Conservation (phyloP, 495 filamentous ascomycete species). For the Hypoxylon cercidicola region DNA sequence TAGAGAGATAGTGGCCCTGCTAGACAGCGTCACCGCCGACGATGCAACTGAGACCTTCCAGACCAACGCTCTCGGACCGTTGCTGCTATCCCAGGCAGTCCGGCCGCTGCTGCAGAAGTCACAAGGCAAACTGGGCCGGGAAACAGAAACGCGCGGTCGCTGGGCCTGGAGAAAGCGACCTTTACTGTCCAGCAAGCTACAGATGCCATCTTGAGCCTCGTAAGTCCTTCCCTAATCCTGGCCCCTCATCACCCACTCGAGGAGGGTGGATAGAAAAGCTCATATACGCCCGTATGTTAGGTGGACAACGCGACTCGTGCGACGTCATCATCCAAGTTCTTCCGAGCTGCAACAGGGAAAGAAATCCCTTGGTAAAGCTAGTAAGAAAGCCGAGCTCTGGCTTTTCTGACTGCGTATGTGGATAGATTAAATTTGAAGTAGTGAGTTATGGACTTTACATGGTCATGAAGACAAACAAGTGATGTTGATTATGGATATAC, state of each 20-base stretch:
- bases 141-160: background rate
- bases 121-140: background rate
- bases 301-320: too few species aligned
- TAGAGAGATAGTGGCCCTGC: conserved; percentile 9
- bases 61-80: conserved; percentile 28
- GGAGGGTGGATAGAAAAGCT: too few species aligned
- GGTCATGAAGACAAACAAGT: background rate
- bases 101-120: conserved; percentile 25
- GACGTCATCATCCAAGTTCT: conserved; percentile 1
- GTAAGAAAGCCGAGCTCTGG: background rate
- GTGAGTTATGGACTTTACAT: background rate
- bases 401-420: background rate
- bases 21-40: conserved; percentile 23
- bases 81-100: conserved; percentile 22
- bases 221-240: background rate
- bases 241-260: background rate
- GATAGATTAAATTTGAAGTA: background rate
- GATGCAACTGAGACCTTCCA: conserved; percentile 16
- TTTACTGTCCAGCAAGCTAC: background rate
- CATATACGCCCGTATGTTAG: too few species aligned
- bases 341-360: background rate
- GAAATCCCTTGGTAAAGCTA: conserved; percentile 1
- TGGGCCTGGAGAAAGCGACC: background rate
- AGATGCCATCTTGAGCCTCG: background rate
- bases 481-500: too few species aligned